Evolutionary conservation across 306 rosid species (phyloP), one percentile per base, ranked within the genome.

Genomic region (Senna siamea): DNA sequence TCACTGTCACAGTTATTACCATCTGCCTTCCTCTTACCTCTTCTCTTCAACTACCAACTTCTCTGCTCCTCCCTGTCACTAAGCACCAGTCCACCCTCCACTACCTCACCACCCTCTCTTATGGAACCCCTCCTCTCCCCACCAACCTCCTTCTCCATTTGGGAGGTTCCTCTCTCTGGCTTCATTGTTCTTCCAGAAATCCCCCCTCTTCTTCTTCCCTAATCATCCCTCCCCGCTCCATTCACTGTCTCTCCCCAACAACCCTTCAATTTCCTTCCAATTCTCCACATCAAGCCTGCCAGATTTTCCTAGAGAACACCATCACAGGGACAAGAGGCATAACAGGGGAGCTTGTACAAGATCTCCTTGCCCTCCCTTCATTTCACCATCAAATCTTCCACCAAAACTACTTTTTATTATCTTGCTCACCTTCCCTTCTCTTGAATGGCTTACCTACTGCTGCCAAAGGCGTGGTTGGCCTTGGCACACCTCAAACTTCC

Each of bases 401-500:
- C n/a, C n/a, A n/a, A n/a, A n/a, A n/a, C n/a, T 85, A 1, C 53
- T 83, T 9, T 81, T 84, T 55, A 51, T n/a, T n/a, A n/a, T n/a
- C 88, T 1, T 90, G 97, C 75, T 83, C 84, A 14, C 83, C 84
- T 7, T 26, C 76, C 0, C 69, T 71, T 15, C 85, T 89, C 2
- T 53, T 89, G 71, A 85, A 78, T 19, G 96, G 90, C 2, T 72
- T 93, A 22, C 85, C 92, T 0, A 56, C 61, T 20, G 80, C 69
- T 20, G 90, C 86, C 2, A 69, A 66, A 37, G 97, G 97, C 26
- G 79, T 91, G 76, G 22, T 86, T 0, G 96, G 97, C 57, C 84
- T 93, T 1, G 96, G 92, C 12, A 88, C 83, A 78, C 68, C 82
- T 55, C 79, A 78, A 4, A 78, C 71, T 48, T 84, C 97, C 0